Evolutionary conservation across 2,329 filamentous ascomycete species (phyloP).

Genomic region (Malbranchea zuffiana): DNA sequence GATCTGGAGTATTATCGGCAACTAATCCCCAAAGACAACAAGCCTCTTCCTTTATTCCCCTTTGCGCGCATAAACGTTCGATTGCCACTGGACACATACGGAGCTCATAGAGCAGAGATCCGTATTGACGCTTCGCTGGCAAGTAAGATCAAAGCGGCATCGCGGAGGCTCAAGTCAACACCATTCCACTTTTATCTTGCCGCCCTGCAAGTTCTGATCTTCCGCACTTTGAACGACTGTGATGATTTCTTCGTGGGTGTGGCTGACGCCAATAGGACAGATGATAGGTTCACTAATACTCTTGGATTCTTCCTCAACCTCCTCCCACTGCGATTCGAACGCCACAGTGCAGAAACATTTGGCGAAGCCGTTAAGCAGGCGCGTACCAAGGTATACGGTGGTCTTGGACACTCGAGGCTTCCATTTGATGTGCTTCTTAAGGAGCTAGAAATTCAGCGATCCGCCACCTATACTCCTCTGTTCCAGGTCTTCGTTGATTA

Average conservation of each 20-base stretch:
- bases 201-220: conserved; percentile 30
- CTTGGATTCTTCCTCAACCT: conserved; percentile 43
- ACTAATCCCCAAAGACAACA: not conserved
- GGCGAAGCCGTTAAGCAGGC: conserved; percentile 21
- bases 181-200: conserved; percentile 41
- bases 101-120: conserved; percentile 1
- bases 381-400: conserved; percentile 23
- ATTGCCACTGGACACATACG: conserved; percentile 2
- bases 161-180: conserved; percentile 23
- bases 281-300: conserved; percentile 23
- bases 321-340: conserved; percentile 35
- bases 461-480: conserved; percentile 33
- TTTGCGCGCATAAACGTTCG: not conserved
- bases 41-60: not conserved
- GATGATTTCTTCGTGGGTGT: conserved; percentile 40
- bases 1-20: not conserved
- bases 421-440: conserved; percentile 43
- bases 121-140: conserved; percentile 9
- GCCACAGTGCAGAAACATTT: conserved; percentile 20
- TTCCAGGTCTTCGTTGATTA: conserved; percentile 45
- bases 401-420: conserved; percentile 34
- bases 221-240: conserved; percentile 23
- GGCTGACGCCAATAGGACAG: conserved; percentile 35
- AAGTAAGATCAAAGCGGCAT: conserved; percentile 18
- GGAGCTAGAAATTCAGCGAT: conserved; percentile 33